phyloP scores from a whole-genome alignment of 2,329 filamentous ascomycete genomes.

The Metarhizium humberi region DNA sequence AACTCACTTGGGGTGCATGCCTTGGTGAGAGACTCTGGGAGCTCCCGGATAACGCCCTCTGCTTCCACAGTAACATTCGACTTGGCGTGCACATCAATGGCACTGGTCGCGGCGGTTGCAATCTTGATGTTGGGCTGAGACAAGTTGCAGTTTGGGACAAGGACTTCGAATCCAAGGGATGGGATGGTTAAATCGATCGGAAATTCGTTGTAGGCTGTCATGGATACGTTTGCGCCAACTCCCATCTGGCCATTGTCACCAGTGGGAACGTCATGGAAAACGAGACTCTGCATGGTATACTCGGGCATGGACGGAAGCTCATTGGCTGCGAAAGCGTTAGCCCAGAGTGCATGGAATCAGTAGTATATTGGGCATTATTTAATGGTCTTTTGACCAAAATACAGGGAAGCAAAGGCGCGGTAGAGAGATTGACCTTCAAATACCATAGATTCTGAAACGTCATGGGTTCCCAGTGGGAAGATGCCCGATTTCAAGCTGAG shows the following conservation, averaged over 20 bases:
- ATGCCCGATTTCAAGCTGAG: constrained; percentile 72
- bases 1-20: constrained; percentile 67
- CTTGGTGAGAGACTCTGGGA: constrained; percentile 64
- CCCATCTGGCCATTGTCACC: constrained; percentile 43
- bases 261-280: constrained; percentile 62
- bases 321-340: constrained; percentile 39
- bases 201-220: constrained; percentile 66
- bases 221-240: constrained; percentile 71
- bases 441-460: constrained; percentile 62
- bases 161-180: constrained; percentile 70
- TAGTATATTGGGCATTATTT: constrained; percentile 15
- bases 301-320: constrained; percentile 69
- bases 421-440: constrained; percentile 78
- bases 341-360: constrained; percentile 14
- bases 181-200: constrained; percentile 71
- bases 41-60: constrained; percentile 59
- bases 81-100: constrained; percentile 58
- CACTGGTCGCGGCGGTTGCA: constrained; percentile 62
- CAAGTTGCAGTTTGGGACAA: constrained; percentile 71
- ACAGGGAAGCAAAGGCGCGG: constrained; percentile 50
- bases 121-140: constrained; percentile 68
- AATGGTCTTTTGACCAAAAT: constrained; percentile 48
- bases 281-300: constrained; percentile 74
- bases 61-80: constrained; percentile 60
- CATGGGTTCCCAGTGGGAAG: constrained; percentile 68